Evolutionary conservation across 2,329 filamentous ascomycete species (phyloP).

Genomic region (Sordariomycetes sp.): DNA sequence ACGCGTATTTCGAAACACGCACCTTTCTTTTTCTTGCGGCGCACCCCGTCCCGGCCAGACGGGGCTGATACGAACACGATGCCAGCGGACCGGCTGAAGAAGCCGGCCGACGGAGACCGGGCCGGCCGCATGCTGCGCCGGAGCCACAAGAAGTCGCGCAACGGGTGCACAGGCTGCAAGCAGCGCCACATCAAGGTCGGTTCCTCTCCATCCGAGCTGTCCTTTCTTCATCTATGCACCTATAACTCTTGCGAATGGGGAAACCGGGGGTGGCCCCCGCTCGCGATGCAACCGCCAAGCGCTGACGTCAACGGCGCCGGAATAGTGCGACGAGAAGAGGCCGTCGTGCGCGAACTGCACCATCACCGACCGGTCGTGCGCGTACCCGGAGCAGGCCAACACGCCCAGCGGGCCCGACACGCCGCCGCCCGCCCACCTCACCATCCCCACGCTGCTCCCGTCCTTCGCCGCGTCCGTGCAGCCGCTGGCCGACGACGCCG

Average conservation of each 20-base stretch:
- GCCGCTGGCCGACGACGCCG: neutral
- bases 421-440: slow-evolving; percentile 2
- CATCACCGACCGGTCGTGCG: slow-evolving; percentile 15
- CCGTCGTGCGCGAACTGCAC: slow-evolving; percentile 16
- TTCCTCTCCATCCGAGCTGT: neutral
- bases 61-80: neutral
- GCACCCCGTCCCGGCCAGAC: neutral
- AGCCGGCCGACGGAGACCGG: neutral
- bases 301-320: neutral
- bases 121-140: slow-evolving; percentile 10
- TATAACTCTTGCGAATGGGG: neutral
- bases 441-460: neutral
- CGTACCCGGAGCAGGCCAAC: slow-evolving; percentile 9
- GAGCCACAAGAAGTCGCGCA: slow-evolving; percentile 20
- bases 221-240: neutral
- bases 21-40: no score
- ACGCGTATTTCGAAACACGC: no score
- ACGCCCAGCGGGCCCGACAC: neutral
- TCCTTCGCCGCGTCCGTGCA: slow-evolving; percentile 2
- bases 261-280: neutral
- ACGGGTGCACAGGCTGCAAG: slow-evolving; percentile 20
- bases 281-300: neutral
- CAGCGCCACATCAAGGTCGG: slow-evolving; percentile 19
- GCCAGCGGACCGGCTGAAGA: neutral
- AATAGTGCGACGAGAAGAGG: slow-evolving; percentile 17